Evolutionary conservation across 495 filamentous ascomycete species (phyloP).

Genomic region (Penicillium samsonianum): DNA sequence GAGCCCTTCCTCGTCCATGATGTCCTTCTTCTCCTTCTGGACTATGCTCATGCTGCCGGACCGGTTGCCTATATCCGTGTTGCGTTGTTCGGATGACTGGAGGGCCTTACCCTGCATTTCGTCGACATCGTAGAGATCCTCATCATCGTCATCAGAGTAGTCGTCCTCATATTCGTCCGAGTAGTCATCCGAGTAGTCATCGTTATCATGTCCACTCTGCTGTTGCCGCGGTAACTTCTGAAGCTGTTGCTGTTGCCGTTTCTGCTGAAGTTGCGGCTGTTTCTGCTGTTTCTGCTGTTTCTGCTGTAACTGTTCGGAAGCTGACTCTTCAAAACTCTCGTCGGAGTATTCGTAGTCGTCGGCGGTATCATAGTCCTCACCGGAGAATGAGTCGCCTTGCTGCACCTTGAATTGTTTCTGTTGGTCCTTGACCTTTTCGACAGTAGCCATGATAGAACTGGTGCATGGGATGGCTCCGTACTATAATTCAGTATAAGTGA

Average conservation of each 20-base stretch:
- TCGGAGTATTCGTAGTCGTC: constrained; percentile 37
- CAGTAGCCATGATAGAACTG: constrained; percentile 38
- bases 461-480: neutral
- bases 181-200: constrained; percentile 37
- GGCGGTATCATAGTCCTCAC: constrained; percentile 42
- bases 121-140: no score
- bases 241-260: constrained; percentile 17
- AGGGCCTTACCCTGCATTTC: no score
- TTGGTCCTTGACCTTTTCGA: constrained; percentile 40
- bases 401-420: constrained; percentile 34
- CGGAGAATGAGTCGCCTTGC: constrained; percentile 40
- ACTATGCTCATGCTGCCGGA: constrained; percentile 35
- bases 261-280: no score
- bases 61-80: constrained; percentile 13
- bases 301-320: no score
- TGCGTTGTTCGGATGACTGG: constrained; percentile 41
- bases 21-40: constrained; percentile 29
- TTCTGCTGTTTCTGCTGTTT: constrained; percentile 18
- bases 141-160: constrained; percentile 31
- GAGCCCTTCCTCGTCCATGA: constrained; percentile 53
- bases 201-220: constrained; percentile 26
- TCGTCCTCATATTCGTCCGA: constrained; percentile 51
- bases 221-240: constrained; percentile 36
- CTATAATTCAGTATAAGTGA: constrained; percentile 5
- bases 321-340: no score